Conservation (phyloP, 768 basidiomycete genomes). For the Leccinum subgranulosum region DNA sequence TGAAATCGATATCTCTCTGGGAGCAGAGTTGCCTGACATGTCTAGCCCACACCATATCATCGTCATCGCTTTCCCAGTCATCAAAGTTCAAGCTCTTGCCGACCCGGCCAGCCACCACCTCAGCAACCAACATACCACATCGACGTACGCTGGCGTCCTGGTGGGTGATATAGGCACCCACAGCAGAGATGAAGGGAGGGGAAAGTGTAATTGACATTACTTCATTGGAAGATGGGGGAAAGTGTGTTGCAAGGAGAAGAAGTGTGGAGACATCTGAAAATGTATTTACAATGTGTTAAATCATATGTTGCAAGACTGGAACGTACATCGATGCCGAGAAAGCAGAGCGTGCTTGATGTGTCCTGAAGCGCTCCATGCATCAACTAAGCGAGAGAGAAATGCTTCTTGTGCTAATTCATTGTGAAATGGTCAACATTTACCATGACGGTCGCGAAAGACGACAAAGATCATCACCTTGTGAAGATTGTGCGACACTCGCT, state of each 20-base stretch:
- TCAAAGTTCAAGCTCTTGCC: conserved; percentile 75
- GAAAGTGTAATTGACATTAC: conserved; percentile 49
- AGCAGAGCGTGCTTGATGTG: conserved; percentile 80
- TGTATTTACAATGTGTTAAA: neutral
- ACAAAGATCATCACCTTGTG: conserved; percentile 27
- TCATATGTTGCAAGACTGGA: neutral
- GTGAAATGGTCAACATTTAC: conserved; percentile 5
- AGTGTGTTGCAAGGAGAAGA: conserved; percentile 59
- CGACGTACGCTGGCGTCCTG: conserved; percentile 71
- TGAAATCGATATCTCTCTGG: conserved; percentile 51
- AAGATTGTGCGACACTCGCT: conserved; percentile 41
- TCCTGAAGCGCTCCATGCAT: conserved; percentile 71
- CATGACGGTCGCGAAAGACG: neutral
- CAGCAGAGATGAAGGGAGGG: conserved; percentile 59
- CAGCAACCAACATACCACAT: conserved; percentile 92
- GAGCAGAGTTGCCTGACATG: conserved; percentile 52
- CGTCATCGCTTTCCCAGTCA: conserved; percentile 77
- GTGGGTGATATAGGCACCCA: conserved; percentile 77
- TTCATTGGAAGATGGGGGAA: conserved; percentile 49
- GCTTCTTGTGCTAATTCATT: conserved; percentile 37
- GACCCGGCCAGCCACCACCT: conserved; percentile 62
- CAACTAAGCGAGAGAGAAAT: conserved; percentile 49
- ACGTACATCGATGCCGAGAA: conserved; percentile 72
- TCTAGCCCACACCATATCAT: conserved; percentile 63
- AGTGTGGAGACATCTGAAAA: conserved; percentile 67